Conservation (phyloP, 805 yeast species). For the Saccharomycopsis sp. region DNA sequence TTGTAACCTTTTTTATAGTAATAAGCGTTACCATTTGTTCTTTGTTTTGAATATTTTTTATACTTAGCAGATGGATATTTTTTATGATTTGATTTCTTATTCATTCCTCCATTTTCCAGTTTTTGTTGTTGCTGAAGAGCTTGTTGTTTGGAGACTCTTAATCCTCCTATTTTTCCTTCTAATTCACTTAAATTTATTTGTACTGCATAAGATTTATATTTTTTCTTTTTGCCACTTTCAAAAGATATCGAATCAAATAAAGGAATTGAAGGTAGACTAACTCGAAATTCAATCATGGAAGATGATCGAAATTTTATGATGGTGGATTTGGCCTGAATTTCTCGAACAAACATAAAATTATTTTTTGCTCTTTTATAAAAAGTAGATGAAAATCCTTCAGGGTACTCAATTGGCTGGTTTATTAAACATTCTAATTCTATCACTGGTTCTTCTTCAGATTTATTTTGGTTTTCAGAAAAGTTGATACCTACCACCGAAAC, state of each 20-base stretch:
- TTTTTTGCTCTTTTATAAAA: conserved; percentile 38
- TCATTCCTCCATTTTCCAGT: neutral
- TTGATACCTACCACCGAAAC: conserved; percentile 15
- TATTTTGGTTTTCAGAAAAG: neutral
- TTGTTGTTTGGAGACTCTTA: conserved; percentile 19
- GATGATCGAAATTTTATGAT: conserved; percentile 26
- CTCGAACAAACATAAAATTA: conserved; percentile 41
- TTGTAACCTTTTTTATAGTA: too few species aligned
- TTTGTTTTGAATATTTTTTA: too few species aligned
- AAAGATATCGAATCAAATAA: neutral
- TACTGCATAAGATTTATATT: conserved; percentile 31
- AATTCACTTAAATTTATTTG: conserved; percentile 33
- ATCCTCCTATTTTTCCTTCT: conserved; percentile 28
- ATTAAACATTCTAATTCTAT: neutral
- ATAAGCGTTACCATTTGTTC: too few species aligned
- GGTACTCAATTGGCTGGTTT: conserved; percentile 22
- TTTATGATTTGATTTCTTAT: neutral
- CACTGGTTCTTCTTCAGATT: neutral
- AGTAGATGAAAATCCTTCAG: conserved; percentile 41
- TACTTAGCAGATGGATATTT: too few species aligned
- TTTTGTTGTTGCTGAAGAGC: conserved; percentile 6
- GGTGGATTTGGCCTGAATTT: conserved; percentile 36
- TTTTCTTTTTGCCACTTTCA: conserved; percentile 6
- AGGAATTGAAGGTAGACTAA: conserved; percentile 30
- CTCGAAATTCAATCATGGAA: conserved; percentile 31